Evolutionary conservation across 2,329 filamentous ascomycete species (phyloP), one percentile per base, ranked within the genome.

Genomic region (Claviceps maximensis): DNA sequence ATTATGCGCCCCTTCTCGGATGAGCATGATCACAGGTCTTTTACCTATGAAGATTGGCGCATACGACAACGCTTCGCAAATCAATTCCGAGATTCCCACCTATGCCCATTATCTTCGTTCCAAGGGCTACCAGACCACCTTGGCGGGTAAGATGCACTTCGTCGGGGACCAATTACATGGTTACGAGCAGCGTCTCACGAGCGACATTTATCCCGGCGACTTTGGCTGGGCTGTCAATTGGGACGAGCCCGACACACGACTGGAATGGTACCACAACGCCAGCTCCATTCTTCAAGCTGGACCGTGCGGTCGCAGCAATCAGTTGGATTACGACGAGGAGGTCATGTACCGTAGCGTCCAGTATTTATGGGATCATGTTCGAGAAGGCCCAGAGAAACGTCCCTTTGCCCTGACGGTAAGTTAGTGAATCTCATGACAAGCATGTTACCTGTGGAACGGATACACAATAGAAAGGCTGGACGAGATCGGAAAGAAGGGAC

Each of bases 121-220:
- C 44, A 82, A 84, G 62, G 89, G 88, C 51, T 96, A 96, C 64
- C 87, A 95, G 70, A 95, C 90, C 13, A 87, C 86, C 6, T 75
- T 96, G 60, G 89, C 90, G 5, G 90, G 90, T 57, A 96, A 96
- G 77, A 96, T 96, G 90, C 90, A 96, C 71, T 96, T 96, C 66
- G 86, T 94, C 52, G 90, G 90, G 36, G 90, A 96, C 66, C 90
- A 96, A 71, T 76, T 96, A 55, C 90, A 96, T 66, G 90, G 90
- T 31, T 96, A 95, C 63, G 90, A 96, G 73, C 86, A 88, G 63
- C 82, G 90, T 54, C 76, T 96, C 62, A 96, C 90, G n/a, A 87
- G 85, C 59, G 90, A 96, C 67, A 95, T 96, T 65, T 96, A 96
- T 68, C 90, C 90, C 1, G 90, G 86, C 54, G 90, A 96, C 65